Conservation (phyloP, 257 asterid genomes). For the Misopates orontium region DNA sequence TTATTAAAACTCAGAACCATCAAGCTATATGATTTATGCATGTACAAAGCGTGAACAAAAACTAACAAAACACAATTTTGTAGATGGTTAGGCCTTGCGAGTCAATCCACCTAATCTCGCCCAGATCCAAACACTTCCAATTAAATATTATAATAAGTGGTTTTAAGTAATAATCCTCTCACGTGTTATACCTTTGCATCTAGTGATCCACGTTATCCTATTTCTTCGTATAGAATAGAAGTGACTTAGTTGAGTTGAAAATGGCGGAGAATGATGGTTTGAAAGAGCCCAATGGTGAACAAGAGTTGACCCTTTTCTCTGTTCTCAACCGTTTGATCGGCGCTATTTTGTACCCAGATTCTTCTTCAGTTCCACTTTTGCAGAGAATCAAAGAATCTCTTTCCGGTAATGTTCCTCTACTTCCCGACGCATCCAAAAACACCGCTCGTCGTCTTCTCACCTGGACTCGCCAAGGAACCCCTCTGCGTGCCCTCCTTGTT, state of each 20-base stretch:
- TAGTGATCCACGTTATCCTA: no score
- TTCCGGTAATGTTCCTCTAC: constrained; percentile 58
- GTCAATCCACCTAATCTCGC: no score
- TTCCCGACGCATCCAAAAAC: constrained; percentile 60
- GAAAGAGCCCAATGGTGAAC: constrained; percentile 33
- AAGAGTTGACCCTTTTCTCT: constrained; percentile 46
- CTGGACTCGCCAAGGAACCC: constrained; percentile 79
- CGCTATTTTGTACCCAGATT: constrained; percentile 47
- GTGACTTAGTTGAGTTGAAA: not conserved
- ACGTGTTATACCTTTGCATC: no score
- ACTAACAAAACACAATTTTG: no score
- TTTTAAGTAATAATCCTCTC: no score
- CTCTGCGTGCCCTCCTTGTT: constrained; percentile 71
- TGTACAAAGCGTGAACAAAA: no score
- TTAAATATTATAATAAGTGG: no score
- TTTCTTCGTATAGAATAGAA: no score
- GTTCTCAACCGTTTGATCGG: constrained; percentile 51
- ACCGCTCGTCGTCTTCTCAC: constrained; percentile 44
- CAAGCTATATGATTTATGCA: no score
- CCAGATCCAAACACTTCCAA: no score
- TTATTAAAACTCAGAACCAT: no score
- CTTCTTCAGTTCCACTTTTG: constrained; percentile 38
- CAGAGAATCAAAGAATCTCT: constrained; percentile 51
- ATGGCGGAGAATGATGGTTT: constrained; percentile 40
- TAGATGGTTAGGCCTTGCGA: no score